Percentiles rank a stretch among this genome's conserved stretches.
These are phyloP conservation scores for Gryganskiella cystojenkinii DNA, from an alignment of 192 early-diverging fungal species.

Conservation along the genomic window DNA sequence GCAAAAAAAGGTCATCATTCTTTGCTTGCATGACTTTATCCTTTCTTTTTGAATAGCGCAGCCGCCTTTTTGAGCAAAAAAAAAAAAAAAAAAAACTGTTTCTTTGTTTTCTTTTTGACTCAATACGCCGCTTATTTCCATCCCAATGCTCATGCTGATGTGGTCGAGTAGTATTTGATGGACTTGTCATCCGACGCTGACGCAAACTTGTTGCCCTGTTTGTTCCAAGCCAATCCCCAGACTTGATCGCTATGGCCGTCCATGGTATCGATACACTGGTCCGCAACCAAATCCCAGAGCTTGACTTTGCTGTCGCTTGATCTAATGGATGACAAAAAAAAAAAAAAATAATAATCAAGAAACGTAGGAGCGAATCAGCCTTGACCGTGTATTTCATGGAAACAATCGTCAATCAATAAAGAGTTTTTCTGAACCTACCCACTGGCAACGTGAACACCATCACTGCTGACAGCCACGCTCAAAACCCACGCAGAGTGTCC, in stretches of 20 bases:
- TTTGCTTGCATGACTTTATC: too few relatives aligned
- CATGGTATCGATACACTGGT: slow-evolving; percentile 81
- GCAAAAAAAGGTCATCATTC: too few relatives aligned
- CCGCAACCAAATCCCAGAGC: slow-evolving; percentile 81
- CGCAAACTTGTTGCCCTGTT: slow-evolving; percentile 76
- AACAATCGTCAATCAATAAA: too few relatives aligned
- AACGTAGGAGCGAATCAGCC: too few relatives aligned
- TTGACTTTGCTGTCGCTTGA: slow-evolving; percentile 85
- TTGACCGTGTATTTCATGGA: too few relatives aligned
- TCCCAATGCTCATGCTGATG: slow-evolving; percentile 19
- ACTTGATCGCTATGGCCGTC: slow-evolving; percentile 85
- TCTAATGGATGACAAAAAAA: slow-evolving; percentile 5
- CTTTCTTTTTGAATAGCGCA: too few relatives aligned
- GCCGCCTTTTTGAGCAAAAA: background rate
- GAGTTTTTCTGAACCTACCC: slow-evolving; percentile 45
- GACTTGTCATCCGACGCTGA: slow-evolving; percentile 78
- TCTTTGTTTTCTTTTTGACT: background rate
- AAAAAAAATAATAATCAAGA: background rate
- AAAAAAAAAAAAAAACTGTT: background rate
- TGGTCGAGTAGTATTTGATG: slow-evolving; percentile 59
- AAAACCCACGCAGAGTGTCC: slow-evolving; percentile 87
- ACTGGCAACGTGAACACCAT: slow-evolving; percentile 72
- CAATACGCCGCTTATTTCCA: too few relatives aligned
- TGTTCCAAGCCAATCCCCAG: slow-evolving; percentile 86
- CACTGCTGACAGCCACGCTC: slow-evolving; percentile 72